Base-by-base conservation (phyloP, 2,329 filamentous ascomycete species). In the Penicillium sp. region DNA sequence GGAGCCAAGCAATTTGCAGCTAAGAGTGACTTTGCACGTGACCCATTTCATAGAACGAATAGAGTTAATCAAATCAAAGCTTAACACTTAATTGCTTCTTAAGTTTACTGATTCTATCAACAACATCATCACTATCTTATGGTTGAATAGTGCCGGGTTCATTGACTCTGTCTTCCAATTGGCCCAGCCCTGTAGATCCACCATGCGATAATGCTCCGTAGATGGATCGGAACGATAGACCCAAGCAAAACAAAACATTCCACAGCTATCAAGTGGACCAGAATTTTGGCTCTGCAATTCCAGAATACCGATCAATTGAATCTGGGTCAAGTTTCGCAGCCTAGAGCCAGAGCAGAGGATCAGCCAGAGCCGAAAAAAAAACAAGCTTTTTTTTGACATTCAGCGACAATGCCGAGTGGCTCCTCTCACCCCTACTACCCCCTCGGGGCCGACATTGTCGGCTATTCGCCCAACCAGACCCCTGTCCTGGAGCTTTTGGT, bases 361-460 rank as follows among this genome's bases (percentile, higher is more conserved):
- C 35, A 39, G 9, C 35, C 33, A 39, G n/a, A 19, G n/a, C 3
- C 35, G 31, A 13, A n/a, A 13, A 1, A 19, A 35, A 49, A 52
- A 57, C 54, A 57, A 57, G 51, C 52, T 57, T 58, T 60, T 44
- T 31, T 33, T 31, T 29, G 29, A 33, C 29, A 49, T 11, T 21
- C 21, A 22, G 31, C 21, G 13, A 49, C 35, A 39, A 60, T 58
- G 58, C 11, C 42, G 35, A 55, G 14, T 24, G n/a, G 26, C 24
- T 47, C 55, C 26, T 22, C 70, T 29, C 88, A 92, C 71, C 88
- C 89, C 1, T 93, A 90, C 76, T 91, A 89, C 68, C 90, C 90
- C 5, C 69, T 87, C 22, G 83, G 85, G 52, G 82, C 85, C 37
- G 75, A 79, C 19, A 83, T 93, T 56, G 74, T 81, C 3, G 82